Base-by-base conservation (phyloP, 495 filamentous ascomycete species). In the Glarea lozoyensis region DNA sequence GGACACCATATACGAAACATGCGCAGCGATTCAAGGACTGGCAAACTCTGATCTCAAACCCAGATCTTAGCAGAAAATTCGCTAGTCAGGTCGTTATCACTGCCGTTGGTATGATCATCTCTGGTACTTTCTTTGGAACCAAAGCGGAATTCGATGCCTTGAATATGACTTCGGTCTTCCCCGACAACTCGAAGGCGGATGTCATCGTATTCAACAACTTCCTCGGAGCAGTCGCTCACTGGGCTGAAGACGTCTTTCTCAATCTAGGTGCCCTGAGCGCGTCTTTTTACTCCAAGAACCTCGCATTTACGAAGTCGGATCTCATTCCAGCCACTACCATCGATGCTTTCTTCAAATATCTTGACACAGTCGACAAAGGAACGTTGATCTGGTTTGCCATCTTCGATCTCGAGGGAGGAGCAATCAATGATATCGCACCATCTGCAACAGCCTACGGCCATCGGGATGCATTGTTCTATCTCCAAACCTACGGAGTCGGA, bases 401-500 rank as follows among this genome's bases (percentile, higher is more conserved):
- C 23, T 73, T 72, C 37, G 66, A 78, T 42, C 65, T 75, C 2
- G 60, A 63, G 21, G 78, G 78, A 37, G 78, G 78, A 22, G 62
- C 65, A 7, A 60, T 79, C 19, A 60, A 61, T 37, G 64, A 68
- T 6, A 50, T 70, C 3, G 48, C 66, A 1, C 55, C 57, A 39
- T 63, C 72, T 24, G 64, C 54, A 1, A 75, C 74, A 12, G 64
- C 77, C 11, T 84, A 79, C 51, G 63, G 61, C 10, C 73, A 76
- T 51, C 65, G 79, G 9, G 68, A 76, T 58, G 74, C 76, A 42
- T 43, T 81, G 3, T 69, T 73, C 52, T 72, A 69, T 27, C 65
- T 73, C 46, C 74, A 82, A 52, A 64, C 73, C 21, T 81, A 81
- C 49, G 70, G 64, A 21, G 50, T 76, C 34, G 58, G 56, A 3